A percentile compares a stretch with the other conserved stretches of the same genome.
Evolutionary conservation across 2,329 filamentous ascomycete species (phyloP).

Genomic region (Zalaria obscura): DNA sequence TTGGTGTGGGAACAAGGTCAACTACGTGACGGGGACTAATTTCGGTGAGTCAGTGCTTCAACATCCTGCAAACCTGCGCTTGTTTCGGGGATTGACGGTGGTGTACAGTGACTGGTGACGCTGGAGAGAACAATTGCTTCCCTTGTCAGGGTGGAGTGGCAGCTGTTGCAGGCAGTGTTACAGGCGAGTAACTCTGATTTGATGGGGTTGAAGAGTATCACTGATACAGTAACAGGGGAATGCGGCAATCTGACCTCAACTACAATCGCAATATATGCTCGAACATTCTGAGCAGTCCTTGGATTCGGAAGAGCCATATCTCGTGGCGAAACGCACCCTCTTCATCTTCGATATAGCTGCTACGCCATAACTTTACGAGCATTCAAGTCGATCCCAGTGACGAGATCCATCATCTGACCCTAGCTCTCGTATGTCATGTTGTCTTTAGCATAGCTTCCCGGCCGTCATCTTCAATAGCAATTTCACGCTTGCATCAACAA

Average conservation of each 20-base stretch:
- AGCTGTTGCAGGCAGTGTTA: too few relatives aligned
- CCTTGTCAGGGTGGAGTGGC: slow-evolving; percentile 9
- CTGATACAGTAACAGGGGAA: slow-evolving; percentile 8
- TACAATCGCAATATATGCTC: slow-evolving; percentile 16
- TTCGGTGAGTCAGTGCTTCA: slow-evolving; percentile 6
- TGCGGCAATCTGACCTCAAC: slow-evolving; percentile 13
- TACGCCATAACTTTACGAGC: too few relatives aligned
- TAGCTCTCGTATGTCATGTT: too few relatives aligned
- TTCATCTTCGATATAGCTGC: too few relatives aligned
- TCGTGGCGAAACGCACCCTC: too few relatives aligned
- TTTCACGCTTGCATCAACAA: too few relatives aligned
- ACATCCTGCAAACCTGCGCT: background rate
- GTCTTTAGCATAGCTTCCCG: too few relatives aligned
- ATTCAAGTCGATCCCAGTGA: too few relatives aligned
- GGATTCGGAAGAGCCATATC: too few relatives aligned
- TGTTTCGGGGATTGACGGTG: background rate
- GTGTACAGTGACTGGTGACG: slow-evolving; percentile 7
- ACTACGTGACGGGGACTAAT: slow-evolving; percentile 9
- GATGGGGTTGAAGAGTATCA: background rate
- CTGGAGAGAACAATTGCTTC: slow-evolving; percentile 14
- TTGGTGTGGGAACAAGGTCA: slow-evolving; percentile 14
- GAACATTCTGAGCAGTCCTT: slow-evolving; percentile 7
- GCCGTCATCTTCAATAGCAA: too few relatives aligned
- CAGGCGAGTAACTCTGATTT: too few relatives aligned
- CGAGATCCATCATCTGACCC: too few relatives aligned